A percentile compares a stretch with the other conserved stretches of the same genome.
These are phyloP conservation scores for Pyracantha coccinea DNA, from an alignment of 331 rosid species.

Conservation along the genomic window DNA sequence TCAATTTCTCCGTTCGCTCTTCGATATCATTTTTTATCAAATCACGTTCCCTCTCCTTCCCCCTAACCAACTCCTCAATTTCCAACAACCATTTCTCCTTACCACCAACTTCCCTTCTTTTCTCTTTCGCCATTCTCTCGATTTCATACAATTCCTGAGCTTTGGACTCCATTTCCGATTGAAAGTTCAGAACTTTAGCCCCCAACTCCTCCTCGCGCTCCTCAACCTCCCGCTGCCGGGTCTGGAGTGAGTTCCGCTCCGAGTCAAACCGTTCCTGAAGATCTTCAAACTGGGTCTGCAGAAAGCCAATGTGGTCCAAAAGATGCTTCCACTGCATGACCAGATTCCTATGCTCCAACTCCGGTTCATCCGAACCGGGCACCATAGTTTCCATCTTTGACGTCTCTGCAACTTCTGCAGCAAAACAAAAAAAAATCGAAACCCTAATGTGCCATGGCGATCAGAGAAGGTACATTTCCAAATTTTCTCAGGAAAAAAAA, in stretches of 20 bases:
- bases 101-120: not conserved
- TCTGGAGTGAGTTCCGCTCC: conserved; percentile 2
- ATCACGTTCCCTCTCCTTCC: conserved; percentile 1
- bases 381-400: conserved; percentile 19
- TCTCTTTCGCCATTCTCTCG: not conserved
- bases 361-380: conserved; percentile 16
- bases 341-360: conserved; percentile 26
- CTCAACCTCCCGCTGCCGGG: conserved; percentile 7
- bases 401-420: not conserved
- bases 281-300: not conserved
- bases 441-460: not conserved
- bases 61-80: not conserved
- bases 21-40: not conserved
- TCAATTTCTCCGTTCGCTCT: not conserved
- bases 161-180: not conserved
- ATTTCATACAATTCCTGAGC: not conserved
- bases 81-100: conserved; percentile 16
- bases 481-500: not conserved
- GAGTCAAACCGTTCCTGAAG: conserved; percentile 18
- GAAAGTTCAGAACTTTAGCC: not conserved
- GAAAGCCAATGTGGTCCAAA: conserved; percentile 21
- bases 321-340: conserved; percentile 35
- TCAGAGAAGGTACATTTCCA: not conserved
- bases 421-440: not conserved
- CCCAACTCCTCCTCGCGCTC: conserved; percentile 21